These are phyloP conservation scores for Acanthamoeba triangularis DNA, from an alignment of 208 protist genomes.

Conservation along the genomic window DNA sequence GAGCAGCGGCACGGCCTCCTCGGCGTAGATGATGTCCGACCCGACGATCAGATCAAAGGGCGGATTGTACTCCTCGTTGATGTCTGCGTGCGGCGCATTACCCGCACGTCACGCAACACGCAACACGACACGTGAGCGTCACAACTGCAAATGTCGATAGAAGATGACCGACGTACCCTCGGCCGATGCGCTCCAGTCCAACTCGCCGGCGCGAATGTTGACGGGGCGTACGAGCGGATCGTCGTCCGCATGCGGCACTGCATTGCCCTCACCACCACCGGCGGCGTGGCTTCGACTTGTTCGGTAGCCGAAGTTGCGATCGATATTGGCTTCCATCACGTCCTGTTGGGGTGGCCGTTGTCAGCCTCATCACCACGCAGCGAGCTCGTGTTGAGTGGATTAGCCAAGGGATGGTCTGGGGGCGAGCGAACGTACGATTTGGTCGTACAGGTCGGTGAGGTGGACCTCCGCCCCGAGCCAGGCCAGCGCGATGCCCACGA, in stretches of 20 bases:
- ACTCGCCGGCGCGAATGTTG: constrained; percentile 7
- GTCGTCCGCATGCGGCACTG: not conserved
- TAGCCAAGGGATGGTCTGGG: not conserved
- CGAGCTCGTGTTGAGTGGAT: not conserved
- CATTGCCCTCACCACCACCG: not conserved
- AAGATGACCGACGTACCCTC: not conserved
- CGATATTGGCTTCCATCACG: constrained; percentile 45
- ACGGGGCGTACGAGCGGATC: not conserved
- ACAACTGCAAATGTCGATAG: not conserved
- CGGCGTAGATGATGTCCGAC: constrained; percentile 59
- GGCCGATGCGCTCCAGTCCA: constrained; percentile 34
- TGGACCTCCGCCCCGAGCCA: constrained; percentile 16
- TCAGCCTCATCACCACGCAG: too few relatives aligned
- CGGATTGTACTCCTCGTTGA: constrained; percentile 19
- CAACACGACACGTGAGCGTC: not conserved
- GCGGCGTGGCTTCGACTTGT: not conserved
- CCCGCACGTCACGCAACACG: not conserved
- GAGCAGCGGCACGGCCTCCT: constrained; percentile 47
- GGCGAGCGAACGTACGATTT: constrained; percentile 2
- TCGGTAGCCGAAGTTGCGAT: constrained; percentile 22
- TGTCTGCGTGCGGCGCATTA: not conserved
- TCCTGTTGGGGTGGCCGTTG: not conserved
- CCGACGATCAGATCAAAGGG: constrained; percentile 25
- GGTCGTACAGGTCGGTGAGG: constrained; percentile 45
- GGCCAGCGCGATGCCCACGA: not conserved